Evolutionary conservation across 371 early-diverging fungal species (phyloP).

Genomic region (Blakeslea trispora): DNA sequence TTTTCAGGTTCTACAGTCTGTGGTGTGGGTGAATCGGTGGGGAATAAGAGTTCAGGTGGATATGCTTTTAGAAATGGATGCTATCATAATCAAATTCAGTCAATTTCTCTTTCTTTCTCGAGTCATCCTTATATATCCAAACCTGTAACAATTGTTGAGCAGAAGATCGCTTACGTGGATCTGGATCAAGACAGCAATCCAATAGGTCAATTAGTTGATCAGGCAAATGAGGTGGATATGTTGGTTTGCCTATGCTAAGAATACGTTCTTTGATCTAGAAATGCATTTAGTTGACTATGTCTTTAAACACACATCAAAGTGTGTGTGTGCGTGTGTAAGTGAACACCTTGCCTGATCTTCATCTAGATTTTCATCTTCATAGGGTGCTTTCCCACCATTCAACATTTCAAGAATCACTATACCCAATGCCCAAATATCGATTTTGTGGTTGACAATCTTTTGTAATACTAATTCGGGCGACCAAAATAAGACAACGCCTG

Average conservation of each 20-base stretch:
- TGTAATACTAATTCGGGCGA: constrained; percentile 53
- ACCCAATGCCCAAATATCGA: constrained; percentile 54
- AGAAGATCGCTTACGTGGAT: constrained; percentile 38
- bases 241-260: constrained; percentile 38
- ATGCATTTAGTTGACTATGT: no score
- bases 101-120: no score
- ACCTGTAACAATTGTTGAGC: constrained; percentile 11
- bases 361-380: constrained; percentile 50
- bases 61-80: constrained; percentile 46
- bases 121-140: no score
- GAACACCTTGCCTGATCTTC: constrained; percentile 43
- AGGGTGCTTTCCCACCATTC: constrained; percentile 53
- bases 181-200: constrained; percentile 43
- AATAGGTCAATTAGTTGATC: constrained; percentile 37
- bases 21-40: constrained; percentile 13
- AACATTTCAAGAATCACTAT: constrained; percentile 52
- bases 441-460: constrained; percentile 47
- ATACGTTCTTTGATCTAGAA: constrained; percentile 52
- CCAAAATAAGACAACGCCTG: constrained; percentile 57
- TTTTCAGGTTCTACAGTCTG: constrained; percentile 1
- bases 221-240: constrained; percentile 43
- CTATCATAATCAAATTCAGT: constrained; percentile 18
- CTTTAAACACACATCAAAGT: no score
- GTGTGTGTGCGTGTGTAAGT: no score
- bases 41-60: constrained; percentile 42